Evolutionary conservation across 75 land plant species (phyloP), one percentile per base, ranked within the genome.

Genomic region (Azolla pinnata): DNA sequence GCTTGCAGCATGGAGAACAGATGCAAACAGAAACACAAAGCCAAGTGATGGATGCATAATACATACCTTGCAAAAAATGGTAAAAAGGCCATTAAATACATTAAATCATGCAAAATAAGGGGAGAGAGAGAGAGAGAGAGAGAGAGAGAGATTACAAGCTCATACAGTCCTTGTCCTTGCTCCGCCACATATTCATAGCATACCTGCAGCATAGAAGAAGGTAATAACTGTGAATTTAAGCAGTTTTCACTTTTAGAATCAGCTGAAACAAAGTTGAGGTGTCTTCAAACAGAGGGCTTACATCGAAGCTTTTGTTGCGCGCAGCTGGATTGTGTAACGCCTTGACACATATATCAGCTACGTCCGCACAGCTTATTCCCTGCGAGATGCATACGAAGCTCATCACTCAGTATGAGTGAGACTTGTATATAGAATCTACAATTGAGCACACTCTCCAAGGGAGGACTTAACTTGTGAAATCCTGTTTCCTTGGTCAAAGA

Each of bases 301-400:
- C 97, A 74, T 92, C 97, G 75, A 92, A 92, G 67, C 97, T 92
- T 64, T 85, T 92, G 61, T 92, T 92, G 58, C 97, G 80, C 62
- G 97, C 97, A 1, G 96, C 83, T 55, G 96, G 84, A 67, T 92
- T 87, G 79, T 92, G 97, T 67, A 92, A 74, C 31, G 97, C 84
- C 66, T 92, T 92, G 3, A 92, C 95, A 73, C 97, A 92, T 12
- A 92, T 92, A 59, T 92, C 97, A 61, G 97, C 97, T 24, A 92
- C 97, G 75, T 92, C 97, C 1, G 97, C 96, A 71, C 96, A 92
- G 75, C 97, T 88, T 57, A 92, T 92, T 16, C 96, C 85, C 97
- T 92, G 71, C 51, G 56, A 33, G 14, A 44, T n/a, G n/a, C n/a
- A n/a, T n/a, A n/a, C n/a, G n/a, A n/a, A n/a, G n/a, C n/a, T n/a